Conservation (phyloP, 306 rosid species). For the Pyrus pyrifolia region DNA sequence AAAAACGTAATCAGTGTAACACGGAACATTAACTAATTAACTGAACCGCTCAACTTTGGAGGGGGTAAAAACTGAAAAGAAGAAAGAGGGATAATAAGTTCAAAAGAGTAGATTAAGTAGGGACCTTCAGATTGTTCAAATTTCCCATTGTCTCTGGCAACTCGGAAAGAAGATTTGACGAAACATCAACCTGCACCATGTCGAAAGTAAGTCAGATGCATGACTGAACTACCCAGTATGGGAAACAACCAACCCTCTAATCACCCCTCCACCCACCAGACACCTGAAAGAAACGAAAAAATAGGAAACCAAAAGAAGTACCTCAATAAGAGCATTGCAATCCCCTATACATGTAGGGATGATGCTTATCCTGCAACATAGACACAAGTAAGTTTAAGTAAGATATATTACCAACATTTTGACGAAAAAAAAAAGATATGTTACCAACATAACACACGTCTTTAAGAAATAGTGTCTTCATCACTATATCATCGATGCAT, state of each 20-base stretch:
- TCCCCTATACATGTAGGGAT: conserved; percentile 49
- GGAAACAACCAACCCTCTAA: not conserved
- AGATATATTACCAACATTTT: not conserved
- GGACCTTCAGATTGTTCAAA: conserved; percentile 71
- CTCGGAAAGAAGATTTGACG: conserved; percentile 66
- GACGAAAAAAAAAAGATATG: not conserved
- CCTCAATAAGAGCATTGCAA: conserved; percentile 81
- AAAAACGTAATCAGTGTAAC: not conserved
- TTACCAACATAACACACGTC: not conserved
- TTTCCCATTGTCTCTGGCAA: conserved; percentile 70
- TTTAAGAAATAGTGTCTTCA: not conserved
- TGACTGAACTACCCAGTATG: not conserved
- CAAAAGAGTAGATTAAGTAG: not conserved
- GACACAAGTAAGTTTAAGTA: not conserved
- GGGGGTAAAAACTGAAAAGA: not conserved
- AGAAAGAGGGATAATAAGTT: not conserved
- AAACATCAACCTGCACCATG: conserved; percentile 58
- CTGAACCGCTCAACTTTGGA: not conserved
- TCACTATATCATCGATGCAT: not conserved
- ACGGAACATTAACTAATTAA: not conserved
- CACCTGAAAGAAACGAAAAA: not conserved
- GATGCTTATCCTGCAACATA: conserved; percentile 52
- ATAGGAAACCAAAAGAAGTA: conserved; percentile 10
- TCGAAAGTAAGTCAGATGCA: not conserved
- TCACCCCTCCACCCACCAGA: not conserved